Conservation (phyloP, 2,329 filamentous ascomycete genomes). For the Cordyceps militaris region DNA sequence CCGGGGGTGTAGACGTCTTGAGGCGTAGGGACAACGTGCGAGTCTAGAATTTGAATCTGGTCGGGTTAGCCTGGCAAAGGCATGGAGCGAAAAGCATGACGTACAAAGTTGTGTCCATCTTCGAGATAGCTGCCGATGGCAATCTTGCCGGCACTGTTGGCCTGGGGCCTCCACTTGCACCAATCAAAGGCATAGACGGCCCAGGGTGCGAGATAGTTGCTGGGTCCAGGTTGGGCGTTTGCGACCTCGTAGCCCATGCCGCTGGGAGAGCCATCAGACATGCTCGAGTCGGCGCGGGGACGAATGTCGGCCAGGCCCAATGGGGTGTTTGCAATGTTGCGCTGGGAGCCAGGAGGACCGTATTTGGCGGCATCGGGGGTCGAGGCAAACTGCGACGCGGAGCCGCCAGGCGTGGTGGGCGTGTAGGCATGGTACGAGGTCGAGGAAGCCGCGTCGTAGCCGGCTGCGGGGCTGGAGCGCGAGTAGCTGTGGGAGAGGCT, state of each 20-base stretch:
- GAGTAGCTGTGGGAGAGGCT: slow-evolving; percentile 69
- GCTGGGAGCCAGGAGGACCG: slow-evolving; percentile 49
- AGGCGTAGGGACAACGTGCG: slow-evolving; percentile 65
- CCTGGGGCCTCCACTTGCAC: slow-evolving; percentile 94
- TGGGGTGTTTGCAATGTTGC: slow-evolving; percentile 71
- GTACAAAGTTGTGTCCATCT: slow-evolving; percentile 95
- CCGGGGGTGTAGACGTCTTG: slow-evolving; percentile 63
- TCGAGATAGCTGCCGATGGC: slow-evolving; percentile 94
- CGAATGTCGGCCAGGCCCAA: slow-evolving; percentile 88
- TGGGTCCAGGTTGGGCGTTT: slow-evolving; percentile 62
- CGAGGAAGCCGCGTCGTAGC: slow-evolving; percentile 49
- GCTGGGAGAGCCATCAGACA: slow-evolving; percentile 64
- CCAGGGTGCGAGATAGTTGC: slow-evolving; percentile 92
- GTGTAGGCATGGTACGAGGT: slow-evolving; percentile 49
- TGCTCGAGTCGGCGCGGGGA: slow-evolving; percentile 72
- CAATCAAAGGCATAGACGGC: slow-evolving; percentile 95
- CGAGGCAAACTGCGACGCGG: slow-evolving; percentile 58
- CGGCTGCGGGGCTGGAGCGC: slow-evolving; percentile 68
- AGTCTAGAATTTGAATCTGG: slow-evolving; percentile 95
- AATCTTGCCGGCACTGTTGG: slow-evolving; percentile 78
- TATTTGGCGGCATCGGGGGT: slow-evolving; percentile 48
- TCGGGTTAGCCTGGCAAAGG: background rate
- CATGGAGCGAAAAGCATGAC: slow-evolving; percentile 21
- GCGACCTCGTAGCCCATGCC: slow-evolving; percentile 58
- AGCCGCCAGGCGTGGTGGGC: slow-evolving; percentile 56